Evolutionary conservation across 768 basidiomycete species (phyloP), one percentile per base, ranked within the genome.

Genomic region (Tylopilus sp.): DNA sequence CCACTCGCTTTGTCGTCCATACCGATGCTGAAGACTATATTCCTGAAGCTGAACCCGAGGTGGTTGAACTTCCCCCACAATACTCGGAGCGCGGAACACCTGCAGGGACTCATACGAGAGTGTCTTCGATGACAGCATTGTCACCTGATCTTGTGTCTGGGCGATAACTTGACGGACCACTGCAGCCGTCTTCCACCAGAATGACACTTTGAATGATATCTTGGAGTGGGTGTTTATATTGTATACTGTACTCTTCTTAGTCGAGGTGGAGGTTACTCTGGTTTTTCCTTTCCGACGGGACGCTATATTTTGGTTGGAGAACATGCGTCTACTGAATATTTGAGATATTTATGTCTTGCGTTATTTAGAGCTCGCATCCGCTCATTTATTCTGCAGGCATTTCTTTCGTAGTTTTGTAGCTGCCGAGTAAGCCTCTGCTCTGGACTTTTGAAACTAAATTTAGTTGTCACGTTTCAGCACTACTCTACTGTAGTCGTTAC

Each of bases 51-150:
- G 73, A 76, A 52, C 69, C 78, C 17, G 86, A 76, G 7, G 70
- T 87, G 21, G 76, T 89, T 7, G 88, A 90, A 69, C 76, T 89
- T n/a, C 88, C 88, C 25, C 87, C 87, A 16, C 82, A 82, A 64
- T 90, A 90, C 62, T 76, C 76, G 24, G 84, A 81, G 55, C 72
- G 78, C 31, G 77, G 76, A 19, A 64, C 63, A 42, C 54, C 64
- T 34, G n/a, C 16, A 37, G 22, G 33, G 34, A 16, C 13, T 21
- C 33, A n/a, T 26, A 16, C 50, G n/a, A 57, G 4, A 44, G 47
- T 50, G 38, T 56, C 65, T n/a, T 57, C 50, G 8, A 34, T 24
- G 21, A 54, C 58, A 14, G 45, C 25, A 21, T 25, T 42, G 29
- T 46, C 53, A 13, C 52, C 54, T 24, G 42, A 52, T 37, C 47